Conservation (phyloP, 371 early-diverging fungal species). For the Batkoa obscura region DNA sequence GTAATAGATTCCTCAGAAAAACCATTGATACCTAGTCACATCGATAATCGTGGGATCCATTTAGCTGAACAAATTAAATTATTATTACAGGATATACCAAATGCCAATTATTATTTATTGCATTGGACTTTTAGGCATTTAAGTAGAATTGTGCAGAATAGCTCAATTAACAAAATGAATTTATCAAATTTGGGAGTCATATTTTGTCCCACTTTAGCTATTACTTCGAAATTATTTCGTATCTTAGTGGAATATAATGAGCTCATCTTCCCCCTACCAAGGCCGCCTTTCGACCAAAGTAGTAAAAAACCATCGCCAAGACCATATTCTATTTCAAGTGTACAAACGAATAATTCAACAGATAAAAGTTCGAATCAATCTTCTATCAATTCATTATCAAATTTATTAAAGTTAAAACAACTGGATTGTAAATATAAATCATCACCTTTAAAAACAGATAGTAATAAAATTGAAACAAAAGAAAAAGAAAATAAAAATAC, state of each 20-base stretch:
- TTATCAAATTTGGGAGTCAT: not conserved
- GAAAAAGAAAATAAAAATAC: not conserved
- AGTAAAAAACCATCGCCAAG: not conserved
- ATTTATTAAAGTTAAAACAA: not conserved
- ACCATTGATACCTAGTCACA: not conserved
- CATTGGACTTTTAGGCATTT: conserved; percentile 2
- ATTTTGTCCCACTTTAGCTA: conserved; percentile 3
- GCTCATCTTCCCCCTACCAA: conserved; percentile 2
- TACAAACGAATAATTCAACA: not conserved
- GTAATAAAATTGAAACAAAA: not conserved
- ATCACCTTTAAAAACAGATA: not conserved
- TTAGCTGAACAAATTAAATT: not conserved
- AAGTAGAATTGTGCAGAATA: not conserved
- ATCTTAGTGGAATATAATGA: not conserved
- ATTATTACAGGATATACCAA: not conserved
- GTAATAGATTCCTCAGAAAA: not conserved
- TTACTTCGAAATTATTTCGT: not conserved
- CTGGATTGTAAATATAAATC: not conserved
- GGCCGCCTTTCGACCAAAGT: not conserved
- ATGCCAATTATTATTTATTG: conserved; percentile 2
- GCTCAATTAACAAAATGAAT: conserved; percentile 3
- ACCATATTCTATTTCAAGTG: conserved; percentile 2
- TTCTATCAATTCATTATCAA: not conserved
- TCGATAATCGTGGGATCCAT: not conserved
- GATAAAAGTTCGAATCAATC: not conserved